Evolutionary conservation across 2,329 filamentous ascomycete species (phyloP).

Genomic region (Aspergillus alliaceus): DNA sequence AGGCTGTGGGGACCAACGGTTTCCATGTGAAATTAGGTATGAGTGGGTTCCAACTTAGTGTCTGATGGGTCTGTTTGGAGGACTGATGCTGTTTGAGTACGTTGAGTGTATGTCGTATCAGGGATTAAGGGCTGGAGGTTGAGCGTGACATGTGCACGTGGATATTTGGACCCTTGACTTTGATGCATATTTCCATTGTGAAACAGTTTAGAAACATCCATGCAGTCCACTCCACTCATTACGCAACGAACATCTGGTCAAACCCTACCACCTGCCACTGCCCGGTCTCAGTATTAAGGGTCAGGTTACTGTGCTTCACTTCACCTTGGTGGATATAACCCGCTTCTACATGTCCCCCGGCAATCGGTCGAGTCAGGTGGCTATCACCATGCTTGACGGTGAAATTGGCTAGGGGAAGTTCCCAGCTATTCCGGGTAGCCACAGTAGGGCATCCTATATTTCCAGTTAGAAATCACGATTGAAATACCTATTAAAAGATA

Average conservation of each 20-base stretch:
- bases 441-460: constrained; percentile 31
- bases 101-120: too few species aligned
- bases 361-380: constrained; percentile 51
- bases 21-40: background rate
- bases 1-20: background rate
- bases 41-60: background rate
- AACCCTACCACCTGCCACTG: constrained; percentile 13
- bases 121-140: too few species aligned
- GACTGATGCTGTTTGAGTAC: too few species aligned
- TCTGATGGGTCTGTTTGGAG: background rate
- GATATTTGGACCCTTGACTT: too few species aligned
- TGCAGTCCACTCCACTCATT: background rate
- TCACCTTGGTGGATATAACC: constrained; percentile 36
- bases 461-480: background rate
- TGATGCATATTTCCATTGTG: too few species aligned
- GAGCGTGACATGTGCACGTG: too few species aligned
- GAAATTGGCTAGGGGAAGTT: constrained; percentile 69
- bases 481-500: background rate
- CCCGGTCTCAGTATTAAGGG: constrained; percentile 36
- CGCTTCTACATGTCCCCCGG: constrained; percentile 49
- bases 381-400: constrained; percentile 65
- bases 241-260: constrained; percentile 12
- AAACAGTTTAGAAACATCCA: too few species aligned
- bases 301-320: constrained; percentile 32
- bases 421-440: constrained; percentile 56